These are phyloP conservation scores for Nicotiana benthamiana DNA, from an alignment of 257 asterid species.

Conservation along the genomic window DNA sequence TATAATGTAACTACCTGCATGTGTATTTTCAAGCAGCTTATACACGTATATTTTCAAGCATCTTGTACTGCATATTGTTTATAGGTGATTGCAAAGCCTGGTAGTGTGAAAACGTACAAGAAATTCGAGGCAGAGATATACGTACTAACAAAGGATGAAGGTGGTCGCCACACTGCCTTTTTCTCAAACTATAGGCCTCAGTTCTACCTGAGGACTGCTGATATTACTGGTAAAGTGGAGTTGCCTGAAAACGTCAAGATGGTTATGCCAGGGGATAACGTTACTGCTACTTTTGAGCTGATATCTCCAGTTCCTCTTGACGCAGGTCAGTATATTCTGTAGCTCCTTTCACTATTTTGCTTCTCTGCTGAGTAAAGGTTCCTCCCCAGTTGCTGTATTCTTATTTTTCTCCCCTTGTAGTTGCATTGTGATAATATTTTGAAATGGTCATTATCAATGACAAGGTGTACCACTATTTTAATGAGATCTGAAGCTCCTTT, in stretches of 20 bases:
- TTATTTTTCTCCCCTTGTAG: not conserved
- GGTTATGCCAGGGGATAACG: constrained; percentile 99
- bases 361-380: not conserved
- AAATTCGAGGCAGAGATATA: constrained; percentile 95
- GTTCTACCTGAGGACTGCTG: constrained; percentile 98
- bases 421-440: not conserved
- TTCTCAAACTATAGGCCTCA: constrained; percentile 95
- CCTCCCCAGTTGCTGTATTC: not conserved
- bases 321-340: constrained; percentile 38
- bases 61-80: not conserved
- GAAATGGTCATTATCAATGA: not conserved
- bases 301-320: constrained; percentile 87
- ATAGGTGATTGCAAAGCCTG: constrained; percentile 93
- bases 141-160: constrained; percentile 97
- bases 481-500: not conserved
- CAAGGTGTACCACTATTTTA: not conserved
- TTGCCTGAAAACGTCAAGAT: constrained; percentile 95
- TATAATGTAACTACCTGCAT: not conserved
- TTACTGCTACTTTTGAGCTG: constrained; percentile 87
- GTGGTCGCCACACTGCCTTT: constrained; percentile 99
- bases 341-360: not conserved
- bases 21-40: not conserved
- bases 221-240: constrained; percentile 92
- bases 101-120: constrained; percentile 74
- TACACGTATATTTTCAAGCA: not conserved